phyloP scores from a whole-genome alignment of 192 early-diverging fungal genomes.

The Linderina pennispora region DNA sequence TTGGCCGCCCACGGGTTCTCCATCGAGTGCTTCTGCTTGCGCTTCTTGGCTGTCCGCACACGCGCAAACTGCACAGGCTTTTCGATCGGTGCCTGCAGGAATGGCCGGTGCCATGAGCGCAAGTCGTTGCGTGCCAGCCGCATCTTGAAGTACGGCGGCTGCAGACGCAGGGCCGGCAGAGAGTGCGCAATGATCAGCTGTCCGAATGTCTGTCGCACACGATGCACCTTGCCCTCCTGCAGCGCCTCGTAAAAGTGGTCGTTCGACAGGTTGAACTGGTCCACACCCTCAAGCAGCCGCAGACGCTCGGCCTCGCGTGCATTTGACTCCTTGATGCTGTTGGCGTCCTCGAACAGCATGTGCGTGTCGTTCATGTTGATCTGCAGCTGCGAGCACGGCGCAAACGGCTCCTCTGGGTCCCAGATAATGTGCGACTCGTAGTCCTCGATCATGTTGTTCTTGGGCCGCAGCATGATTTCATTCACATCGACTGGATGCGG shows the following conservation, averaged over 20 bases:
- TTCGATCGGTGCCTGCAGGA: conserved; percentile 57
- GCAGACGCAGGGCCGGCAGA: conserved; percentile 76
- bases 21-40: conserved; percentile 59
- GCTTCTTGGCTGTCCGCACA: conserved; percentile 66
- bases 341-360: conserved; percentile 60
- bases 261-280: conserved; percentile 84
- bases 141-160: conserved; percentile 77
- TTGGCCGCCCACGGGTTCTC: conserved; percentile 75
- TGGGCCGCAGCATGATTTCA: conserved; percentile 11
- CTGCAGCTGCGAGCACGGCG: conserved; percentile 51
- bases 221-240: conserved; percentile 57
- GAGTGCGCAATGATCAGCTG: conserved; percentile 81
- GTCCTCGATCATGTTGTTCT: conserved; percentile 23
- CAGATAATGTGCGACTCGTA: conserved; percentile 80
- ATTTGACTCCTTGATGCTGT: conserved; percentile 39
- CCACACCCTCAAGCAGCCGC: conserved; percentile 51
- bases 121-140: conserved; percentile 73
- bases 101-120: conserved; percentile 85
- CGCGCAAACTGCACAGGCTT: conserved; percentile 64
- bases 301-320: conserved; percentile 57
- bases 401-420: conserved; percentile 58
- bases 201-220: conserved; percentile 84
- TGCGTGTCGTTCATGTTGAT: conserved; percentile 69
- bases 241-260: conserved; percentile 79
- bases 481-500: no score